phyloP scores from a whole-genome alignment of 306 rosid species.

The Clitoria ternatea region DNA sequence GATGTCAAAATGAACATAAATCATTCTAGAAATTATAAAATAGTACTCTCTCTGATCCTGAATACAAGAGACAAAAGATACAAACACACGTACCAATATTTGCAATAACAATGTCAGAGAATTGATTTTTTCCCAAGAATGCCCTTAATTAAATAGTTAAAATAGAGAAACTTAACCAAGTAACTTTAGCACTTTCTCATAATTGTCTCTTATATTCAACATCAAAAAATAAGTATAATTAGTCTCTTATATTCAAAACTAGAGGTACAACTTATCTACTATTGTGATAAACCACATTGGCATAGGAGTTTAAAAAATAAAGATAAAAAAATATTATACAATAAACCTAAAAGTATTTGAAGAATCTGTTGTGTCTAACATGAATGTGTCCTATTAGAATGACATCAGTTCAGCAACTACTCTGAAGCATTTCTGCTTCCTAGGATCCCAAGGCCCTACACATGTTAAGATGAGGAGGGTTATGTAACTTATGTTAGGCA shows the following conservation, averaged over 20 bases:
- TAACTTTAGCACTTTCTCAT: too few species aligned
- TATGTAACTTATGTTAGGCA: not conserved
- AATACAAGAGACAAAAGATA: too few species aligned
- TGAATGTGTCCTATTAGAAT: not conserved
- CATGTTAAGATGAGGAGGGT: not conserved
- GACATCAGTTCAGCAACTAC: not conserved
- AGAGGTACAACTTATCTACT: not conserved
- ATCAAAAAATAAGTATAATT: too few species aligned
- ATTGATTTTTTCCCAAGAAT: too few species aligned
- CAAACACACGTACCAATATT: too few species aligned
- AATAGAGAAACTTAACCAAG: too few species aligned
- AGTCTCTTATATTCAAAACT: too few species aligned
- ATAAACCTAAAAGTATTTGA: not conserved
- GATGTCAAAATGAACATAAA: not conserved
- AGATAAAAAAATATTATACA: not conserved
- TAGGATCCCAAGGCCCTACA: not conserved
- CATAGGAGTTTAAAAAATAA: not conserved
- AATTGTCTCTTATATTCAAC: too few species aligned
- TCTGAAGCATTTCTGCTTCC: not conserved
- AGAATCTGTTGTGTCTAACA: not conserved
- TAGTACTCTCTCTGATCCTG: too few species aligned
- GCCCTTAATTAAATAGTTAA: too few species aligned
- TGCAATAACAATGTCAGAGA: too few species aligned
- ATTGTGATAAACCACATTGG: not conserved
- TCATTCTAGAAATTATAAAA: not conserved